Evolutionary conservation across 306 rosid species (phyloP).

Genomic region (Fragaria nilgerrensis): DNA sequence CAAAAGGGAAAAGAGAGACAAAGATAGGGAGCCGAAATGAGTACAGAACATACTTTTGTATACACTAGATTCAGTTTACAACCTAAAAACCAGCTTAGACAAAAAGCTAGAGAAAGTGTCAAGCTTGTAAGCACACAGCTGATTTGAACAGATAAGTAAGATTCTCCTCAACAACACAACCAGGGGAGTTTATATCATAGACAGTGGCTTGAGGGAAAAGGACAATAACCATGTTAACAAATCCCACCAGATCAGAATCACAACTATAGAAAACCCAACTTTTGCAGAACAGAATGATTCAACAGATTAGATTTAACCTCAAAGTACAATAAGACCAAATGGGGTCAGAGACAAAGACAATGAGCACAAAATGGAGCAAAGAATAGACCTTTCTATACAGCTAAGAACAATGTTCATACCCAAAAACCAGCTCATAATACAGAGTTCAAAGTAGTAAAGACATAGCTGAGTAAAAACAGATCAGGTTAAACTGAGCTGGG

Average conservation of each 20-base stretch:
- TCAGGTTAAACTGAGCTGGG: slow-evolving; percentile 14
- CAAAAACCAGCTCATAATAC: not conserved
- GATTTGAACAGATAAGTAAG: slow-evolving; percentile 12
- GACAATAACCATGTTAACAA: not conserved
- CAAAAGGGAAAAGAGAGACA: not conserved
- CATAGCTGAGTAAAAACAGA: slow-evolving; percentile 17
- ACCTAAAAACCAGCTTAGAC: not conserved
- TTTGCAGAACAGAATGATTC: not conserved
- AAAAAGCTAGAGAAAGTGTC: not conserved
- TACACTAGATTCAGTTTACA: not conserved
- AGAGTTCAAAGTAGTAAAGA: not conserved
- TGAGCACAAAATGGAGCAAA: slow-evolving; percentile 4
- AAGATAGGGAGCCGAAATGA: not conserved
- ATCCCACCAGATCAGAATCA: slow-evolving; percentile 2
- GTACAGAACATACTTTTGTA: not conserved
- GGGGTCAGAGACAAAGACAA: not conserved
- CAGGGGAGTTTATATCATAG: slow-evolving; percentile 8
- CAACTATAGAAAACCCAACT: not conserved
- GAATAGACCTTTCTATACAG: not conserved
- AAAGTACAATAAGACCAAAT: not conserved
- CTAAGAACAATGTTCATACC: not conserved
- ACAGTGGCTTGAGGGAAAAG: not conserved
- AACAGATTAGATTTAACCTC: not conserved
- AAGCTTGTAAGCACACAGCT: not conserved
- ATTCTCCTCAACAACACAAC: slow-evolving; percentile 14